These are phyloP conservation scores for Myotisia sp. DNA, from an alignment of 2,329 filamentous ascomycete genomes.

Conservation along the genomic window DNA sequence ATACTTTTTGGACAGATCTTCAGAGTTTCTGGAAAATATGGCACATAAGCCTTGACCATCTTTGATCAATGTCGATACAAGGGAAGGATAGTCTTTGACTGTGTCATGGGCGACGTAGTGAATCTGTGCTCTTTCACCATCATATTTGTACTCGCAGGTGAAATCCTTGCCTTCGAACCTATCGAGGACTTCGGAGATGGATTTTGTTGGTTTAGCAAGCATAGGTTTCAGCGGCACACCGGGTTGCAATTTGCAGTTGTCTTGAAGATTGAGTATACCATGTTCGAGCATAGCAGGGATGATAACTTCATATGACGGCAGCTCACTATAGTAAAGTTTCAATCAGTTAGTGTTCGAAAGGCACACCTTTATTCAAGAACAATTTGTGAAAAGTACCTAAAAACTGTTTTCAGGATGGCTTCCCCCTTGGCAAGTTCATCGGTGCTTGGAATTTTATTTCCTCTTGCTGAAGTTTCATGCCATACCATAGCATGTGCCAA, in stretches of 20 bases:
- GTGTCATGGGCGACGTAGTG: constrained; percentile 84
- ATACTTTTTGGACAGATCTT: constrained; percentile 94
- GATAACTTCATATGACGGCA: constrained; percentile 90
- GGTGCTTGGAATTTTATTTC: constrained; percentile 53
- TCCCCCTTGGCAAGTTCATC: constrained; percentile 73
- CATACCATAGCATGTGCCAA: constrained; percentile 76
- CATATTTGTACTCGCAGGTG: constrained; percentile 98
- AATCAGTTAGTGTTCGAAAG: neutral
- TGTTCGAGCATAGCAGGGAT: constrained; percentile 77
- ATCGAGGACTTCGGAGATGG: constrained; percentile 92
- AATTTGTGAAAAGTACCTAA: constrained; percentile 44
- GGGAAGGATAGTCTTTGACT: constrained; percentile 51
- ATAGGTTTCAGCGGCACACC: constrained; percentile 95
- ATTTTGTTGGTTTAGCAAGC: constrained; percentile 96
- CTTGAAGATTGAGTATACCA: constrained; percentile 67
- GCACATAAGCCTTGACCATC: constrained; percentile 59
- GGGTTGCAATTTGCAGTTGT: constrained; percentile 80
- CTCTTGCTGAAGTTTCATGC: constrained; percentile 62
- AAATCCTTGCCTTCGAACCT: constrained; percentile 91
- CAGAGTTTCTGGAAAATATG: constrained; percentile 94
- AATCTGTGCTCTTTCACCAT: constrained; percentile 95
- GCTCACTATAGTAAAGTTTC: constrained; percentile 48
- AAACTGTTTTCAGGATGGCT: constrained; percentile 73
- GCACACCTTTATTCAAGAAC: neutral
- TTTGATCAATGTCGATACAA: constrained; percentile 48